These are phyloP conservation scores for Talaromyces verruculosus DNA, from an alignment of 2,329 filamentous ascomycete species.

Conservation along the genomic window DNA sequence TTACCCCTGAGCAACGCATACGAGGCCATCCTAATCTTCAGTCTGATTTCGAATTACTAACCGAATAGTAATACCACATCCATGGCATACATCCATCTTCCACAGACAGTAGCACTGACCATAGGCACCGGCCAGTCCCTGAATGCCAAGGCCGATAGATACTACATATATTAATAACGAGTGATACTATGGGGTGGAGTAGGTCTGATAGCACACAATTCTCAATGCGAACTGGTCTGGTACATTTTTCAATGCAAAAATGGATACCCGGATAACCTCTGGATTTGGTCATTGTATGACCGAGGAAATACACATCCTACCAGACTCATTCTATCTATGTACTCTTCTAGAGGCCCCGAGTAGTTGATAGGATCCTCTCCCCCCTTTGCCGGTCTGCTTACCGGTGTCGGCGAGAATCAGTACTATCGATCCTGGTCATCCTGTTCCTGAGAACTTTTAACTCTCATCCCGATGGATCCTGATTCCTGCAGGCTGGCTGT, in stretches of 20 bases:
- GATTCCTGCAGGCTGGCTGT: neutral
- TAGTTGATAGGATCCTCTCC: neutral
- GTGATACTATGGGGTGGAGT: neutral
- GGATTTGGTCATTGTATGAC: neutral
- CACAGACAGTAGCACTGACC: neutral
- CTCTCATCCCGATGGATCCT: neutral
- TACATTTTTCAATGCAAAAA: constrained; percentile 1
- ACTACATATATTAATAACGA: neutral
- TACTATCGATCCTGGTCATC: neutral
- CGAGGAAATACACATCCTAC: neutral
- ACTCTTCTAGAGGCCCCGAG: neutral
- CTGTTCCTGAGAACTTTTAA: neutral
- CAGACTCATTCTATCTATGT: neutral
- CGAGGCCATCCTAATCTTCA: neutral
- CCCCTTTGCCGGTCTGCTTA: neutral
- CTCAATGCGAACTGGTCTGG: constrained; percentile 1
- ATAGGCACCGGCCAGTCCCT: neutral
- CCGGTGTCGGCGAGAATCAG: neutral
- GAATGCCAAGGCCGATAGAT: neutral
- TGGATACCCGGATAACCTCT: neutral
- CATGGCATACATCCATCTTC: neutral
- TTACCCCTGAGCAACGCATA: constrained; percentile 4
- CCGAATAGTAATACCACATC: neutral
- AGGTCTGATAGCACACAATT: neutral
- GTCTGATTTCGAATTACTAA: neutral